Conservation (phyloP, 768 basidiomycete species). For the Mrakia gelida region DNA sequence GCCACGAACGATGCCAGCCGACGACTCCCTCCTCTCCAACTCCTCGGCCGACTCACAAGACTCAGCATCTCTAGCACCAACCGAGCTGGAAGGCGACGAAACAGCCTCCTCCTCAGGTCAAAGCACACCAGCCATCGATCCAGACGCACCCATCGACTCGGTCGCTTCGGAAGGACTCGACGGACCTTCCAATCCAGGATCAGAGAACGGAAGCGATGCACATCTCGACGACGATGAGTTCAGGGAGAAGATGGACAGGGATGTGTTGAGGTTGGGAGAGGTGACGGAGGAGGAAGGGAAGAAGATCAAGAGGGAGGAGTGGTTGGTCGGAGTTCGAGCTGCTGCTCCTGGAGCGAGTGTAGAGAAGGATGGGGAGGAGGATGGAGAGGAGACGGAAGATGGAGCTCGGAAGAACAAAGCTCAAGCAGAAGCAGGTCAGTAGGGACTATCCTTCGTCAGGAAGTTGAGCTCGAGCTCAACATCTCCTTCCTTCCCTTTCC, state of each 20-base stretch:
- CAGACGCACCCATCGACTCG: neutral
- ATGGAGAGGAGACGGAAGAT: conserved; percentile 3
- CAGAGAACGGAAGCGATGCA: neutral
- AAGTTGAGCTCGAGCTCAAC: neutral
- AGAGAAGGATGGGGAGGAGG: neutral
- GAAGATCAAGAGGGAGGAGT: conserved; percentile 10
- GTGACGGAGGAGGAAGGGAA: conserved; percentile 13
- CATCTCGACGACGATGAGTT: conserved; percentile 4
- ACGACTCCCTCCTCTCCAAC: conserved; percentile 18
- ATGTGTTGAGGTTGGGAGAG: conserved; percentile 10
- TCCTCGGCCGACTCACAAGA: neutral
- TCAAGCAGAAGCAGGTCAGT: conserved; percentile 1
- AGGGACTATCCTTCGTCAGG: too few relatives aligned
- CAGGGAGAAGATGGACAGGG: neutral
- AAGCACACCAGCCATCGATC: neutral
- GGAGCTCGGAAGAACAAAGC: neutral
- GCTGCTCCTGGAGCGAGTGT: too few relatives aligned
- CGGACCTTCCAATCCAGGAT: neutral
- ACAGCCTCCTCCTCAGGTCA: neutral
- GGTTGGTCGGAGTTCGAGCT: neutral
- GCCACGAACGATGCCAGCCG: too few relatives aligned
- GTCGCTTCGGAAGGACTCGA: neutral
- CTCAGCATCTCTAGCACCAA: too few relatives aligned
- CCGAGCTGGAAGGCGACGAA: too few relatives aligned
- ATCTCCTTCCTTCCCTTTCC: neutral